Percentiles rank a stretch among this genome's conserved stretches.
Evolutionary conservation across 768 basidiomycete species (phyloP).

Genomic region (Hericium coralloides): DNA sequence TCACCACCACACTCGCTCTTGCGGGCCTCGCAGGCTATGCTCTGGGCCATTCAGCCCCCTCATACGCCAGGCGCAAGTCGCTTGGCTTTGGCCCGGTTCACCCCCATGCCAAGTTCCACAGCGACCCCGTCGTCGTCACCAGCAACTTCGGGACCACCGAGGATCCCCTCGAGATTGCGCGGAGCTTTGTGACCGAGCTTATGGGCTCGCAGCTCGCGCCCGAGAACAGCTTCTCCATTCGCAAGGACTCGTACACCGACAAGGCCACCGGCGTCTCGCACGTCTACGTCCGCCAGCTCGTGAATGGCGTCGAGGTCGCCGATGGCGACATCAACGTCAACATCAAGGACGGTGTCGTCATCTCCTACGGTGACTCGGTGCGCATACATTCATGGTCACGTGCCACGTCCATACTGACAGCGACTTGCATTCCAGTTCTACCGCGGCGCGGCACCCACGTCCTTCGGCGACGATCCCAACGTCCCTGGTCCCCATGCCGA

Average conservation of each 20-base stretch:
- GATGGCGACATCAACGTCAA: conserved; percentile 94
- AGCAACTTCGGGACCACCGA: conserved; percentile 15
- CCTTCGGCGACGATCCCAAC: conserved; percentile 19
- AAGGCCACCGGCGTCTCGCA: conserved; percentile 79
- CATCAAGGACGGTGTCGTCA: conserved; percentile 70
- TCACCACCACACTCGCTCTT: conserved; percentile 8
- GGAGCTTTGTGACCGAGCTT: conserved; percentile 46
- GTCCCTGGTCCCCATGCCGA: conserved; percentile 37
- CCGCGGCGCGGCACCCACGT: conserved; percentile 41
- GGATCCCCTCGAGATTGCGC: conserved; percentile 56
- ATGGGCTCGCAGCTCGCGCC: conserved; percentile 30
- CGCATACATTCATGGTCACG: conserved; percentile 15
- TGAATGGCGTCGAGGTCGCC: conserved; percentile 80
- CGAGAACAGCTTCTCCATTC: conserved; percentile 44
- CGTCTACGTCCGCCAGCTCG: conserved; percentile 76
- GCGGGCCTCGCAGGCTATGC: conserved; percentile 14
- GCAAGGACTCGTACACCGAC: conserved; percentile 85
- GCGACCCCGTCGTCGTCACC: conserved; percentile 32
- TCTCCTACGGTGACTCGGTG: conserved; percentile 87
- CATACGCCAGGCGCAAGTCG: conserved; percentile 58
- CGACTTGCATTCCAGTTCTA: conserved; percentile 51
- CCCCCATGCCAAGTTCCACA: conserved; percentile 59
- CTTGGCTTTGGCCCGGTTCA: conserved; percentile 82
- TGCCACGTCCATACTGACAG: neutral
- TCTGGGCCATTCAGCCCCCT: conserved; percentile 10